Conservation (phyloP, 2,329 filamentous ascomycete species). For the Diaporthe destruens region DNA sequence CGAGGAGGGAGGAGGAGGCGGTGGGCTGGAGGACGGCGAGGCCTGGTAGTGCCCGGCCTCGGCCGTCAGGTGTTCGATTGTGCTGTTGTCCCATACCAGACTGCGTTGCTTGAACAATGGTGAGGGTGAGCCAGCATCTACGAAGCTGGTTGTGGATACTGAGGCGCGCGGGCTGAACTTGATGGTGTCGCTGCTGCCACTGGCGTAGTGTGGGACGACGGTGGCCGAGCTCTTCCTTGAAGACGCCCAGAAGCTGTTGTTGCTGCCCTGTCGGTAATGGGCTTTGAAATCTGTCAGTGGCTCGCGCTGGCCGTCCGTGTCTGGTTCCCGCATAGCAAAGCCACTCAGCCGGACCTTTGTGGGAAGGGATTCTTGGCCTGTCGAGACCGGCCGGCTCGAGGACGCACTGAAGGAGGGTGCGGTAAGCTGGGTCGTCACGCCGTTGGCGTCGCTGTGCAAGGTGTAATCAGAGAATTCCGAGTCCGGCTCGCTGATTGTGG, state of each 20-base stretch:
- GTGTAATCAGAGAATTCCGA: slow-evolving; percentile 26
- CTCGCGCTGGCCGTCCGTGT: neutral
- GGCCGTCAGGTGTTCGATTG: neutral
- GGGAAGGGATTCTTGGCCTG: neutral
- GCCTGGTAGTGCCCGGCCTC: neutral
- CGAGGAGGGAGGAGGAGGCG: neutral
- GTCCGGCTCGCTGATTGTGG: slow-evolving; percentile 43
- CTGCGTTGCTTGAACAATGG: slow-evolving; percentile 9
- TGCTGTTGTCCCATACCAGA: slow-evolving; percentile 23
- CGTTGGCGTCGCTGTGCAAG: slow-evolving; percentile 26
- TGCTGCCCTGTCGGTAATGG: slow-evolving; percentile 4
- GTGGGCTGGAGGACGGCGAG: slow-evolving; percentile 18
- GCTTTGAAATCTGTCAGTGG: neutral
- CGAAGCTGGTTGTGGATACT: neutral
- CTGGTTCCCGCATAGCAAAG: neutral
- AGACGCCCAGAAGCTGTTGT: neutral
- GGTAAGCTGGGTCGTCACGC: slow-evolving; percentile 13
- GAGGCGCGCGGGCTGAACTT: slow-evolving; percentile 15
- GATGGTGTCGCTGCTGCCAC: slow-evolving; percentile 18
- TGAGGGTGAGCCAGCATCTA: neutral
- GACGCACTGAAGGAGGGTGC: slow-evolving; percentile 1
- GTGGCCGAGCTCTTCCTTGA: slow-evolving; percentile 31
- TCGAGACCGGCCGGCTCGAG: neutral
- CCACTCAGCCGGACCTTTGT: slow-evolving; percentile 12
- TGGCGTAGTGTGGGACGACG: slow-evolving; percentile 32